Conservation (phyloP, 169 alveolate species). For the Cryptosporidium meleagridis region DNA sequence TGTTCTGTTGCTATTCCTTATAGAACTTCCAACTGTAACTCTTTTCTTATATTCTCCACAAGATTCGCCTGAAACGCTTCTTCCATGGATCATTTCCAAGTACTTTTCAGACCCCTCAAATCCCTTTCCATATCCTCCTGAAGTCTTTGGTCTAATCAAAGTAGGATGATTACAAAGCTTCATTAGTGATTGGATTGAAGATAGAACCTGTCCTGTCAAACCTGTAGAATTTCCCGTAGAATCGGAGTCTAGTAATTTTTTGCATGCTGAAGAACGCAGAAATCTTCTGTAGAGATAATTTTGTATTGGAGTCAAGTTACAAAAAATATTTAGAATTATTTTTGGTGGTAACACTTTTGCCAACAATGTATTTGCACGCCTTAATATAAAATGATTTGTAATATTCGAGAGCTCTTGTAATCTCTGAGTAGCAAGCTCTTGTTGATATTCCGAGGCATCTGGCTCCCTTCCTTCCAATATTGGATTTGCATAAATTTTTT, state of each 20-base stretch:
- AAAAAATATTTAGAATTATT: constrained; percentile 86
- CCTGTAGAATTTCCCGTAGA: constrained; percentile 65
- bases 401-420: constrained; percentile 88
- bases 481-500: constrained; percentile 87
- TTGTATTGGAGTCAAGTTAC: constrained; percentile 88
- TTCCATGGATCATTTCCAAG: constrained; percentile 55
- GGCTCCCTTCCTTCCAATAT: constrained; percentile 89
- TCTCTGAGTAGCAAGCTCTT: constrained; percentile 86
- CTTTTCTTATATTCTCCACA: constrained; percentile 10
- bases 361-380: constrained; percentile 89
- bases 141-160: constrained; percentile 75
- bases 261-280: constrained; percentile 80
- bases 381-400: constrained; percentile 88
- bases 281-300: constrained; percentile 83
- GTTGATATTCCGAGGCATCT: constrained; percentile 90
- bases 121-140: constrained; percentile 70
- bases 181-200: constrained; percentile 86
- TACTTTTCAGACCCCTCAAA: constrained; percentile 70
- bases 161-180: constrained; percentile 90
- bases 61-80: neutral
- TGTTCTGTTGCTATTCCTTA: constrained; percentile 35
- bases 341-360: constrained; percentile 92
- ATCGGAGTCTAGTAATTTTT: constrained; percentile 79
- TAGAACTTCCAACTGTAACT: neutral
- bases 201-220: constrained; percentile 80